phyloP scores from a whole-genome alignment of 495 filamentous ascomycete species.

The Oidiodendron maius region DNA sequence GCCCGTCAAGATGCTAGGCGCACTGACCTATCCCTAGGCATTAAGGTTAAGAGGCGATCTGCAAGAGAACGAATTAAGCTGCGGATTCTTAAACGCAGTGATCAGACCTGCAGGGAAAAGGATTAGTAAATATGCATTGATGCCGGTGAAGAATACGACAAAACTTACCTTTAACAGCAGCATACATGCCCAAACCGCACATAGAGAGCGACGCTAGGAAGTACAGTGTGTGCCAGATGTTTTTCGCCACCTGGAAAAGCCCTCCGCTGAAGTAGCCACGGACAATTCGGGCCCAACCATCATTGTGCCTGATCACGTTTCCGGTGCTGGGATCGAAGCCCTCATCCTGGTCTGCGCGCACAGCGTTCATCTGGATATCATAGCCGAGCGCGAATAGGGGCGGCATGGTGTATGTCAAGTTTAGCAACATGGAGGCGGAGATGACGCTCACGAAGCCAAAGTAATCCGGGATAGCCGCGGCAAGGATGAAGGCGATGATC shows the following conservation, averaged over 20 bases:
- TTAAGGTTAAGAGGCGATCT: neutral
- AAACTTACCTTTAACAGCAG: constrained; percentile 11
- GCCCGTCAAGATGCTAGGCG: too few relatives aligned
- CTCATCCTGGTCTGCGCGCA: constrained; percentile 28
- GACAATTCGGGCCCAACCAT: constrained; percentile 27
- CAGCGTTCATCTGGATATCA: constrained; percentile 35
- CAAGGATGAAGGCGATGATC: constrained; percentile 46
- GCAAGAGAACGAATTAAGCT: constrained; percentile 2
- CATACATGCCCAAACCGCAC: constrained; percentile 16
- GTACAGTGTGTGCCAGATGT: constrained; percentile 11
- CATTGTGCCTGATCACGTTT: constrained; percentile 25
- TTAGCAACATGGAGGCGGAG: constrained; percentile 8
- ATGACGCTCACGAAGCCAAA: constrained; percentile 26
- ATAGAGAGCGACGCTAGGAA: constrained; percentile 15
- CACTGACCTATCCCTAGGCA: neutral
- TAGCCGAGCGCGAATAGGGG: constrained; percentile 39
- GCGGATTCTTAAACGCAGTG: constrained; percentile 2
- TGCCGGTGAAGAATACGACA: neutral
- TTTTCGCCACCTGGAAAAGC: constrained; percentile 6
- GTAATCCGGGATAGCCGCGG: constrained; percentile 41
- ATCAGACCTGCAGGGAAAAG: constrained; percentile 10
- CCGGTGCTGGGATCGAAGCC: constrained; percentile 42
- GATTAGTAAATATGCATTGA: neutral
- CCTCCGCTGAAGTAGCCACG: constrained; percentile 29
- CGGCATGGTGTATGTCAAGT: constrained; percentile 18